These are phyloP conservation scores for Dactylellina parvicollis DNA, from an alignment of 2,329 filamentous ascomycete species.

Conservation along the genomic window DNA sequence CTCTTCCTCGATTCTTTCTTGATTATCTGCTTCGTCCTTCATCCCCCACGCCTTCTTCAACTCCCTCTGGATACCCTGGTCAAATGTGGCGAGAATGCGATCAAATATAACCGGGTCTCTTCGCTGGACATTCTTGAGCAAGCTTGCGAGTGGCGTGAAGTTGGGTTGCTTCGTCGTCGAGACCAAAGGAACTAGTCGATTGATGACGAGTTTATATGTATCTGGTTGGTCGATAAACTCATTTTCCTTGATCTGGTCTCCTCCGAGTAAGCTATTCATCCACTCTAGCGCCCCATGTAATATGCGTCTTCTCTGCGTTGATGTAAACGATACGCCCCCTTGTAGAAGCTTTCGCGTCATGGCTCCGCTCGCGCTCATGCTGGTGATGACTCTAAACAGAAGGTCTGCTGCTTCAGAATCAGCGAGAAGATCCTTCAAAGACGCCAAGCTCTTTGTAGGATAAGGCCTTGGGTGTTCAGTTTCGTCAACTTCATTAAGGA, in stretches of 20 bases:
- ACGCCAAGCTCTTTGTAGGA: slow-evolving; percentile 56
- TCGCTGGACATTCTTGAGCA: slow-evolving; percentile 56
- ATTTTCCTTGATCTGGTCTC: slow-evolving; percentile 48
- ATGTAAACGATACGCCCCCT: slow-evolving; percentile 55
- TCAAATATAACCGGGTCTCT: slow-evolving; percentile 55
- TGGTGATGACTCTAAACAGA: slow-evolving; percentile 56
- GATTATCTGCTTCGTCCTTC: slow-evolving; percentile 55
- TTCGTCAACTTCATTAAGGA: slow-evolving; percentile 58
- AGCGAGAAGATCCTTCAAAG: slow-evolving; percentile 56
- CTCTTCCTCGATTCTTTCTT: slow-evolving; percentile 56
- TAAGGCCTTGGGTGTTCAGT: slow-evolving; percentile 57
- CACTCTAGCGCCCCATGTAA: slow-evolving; percentile 57
- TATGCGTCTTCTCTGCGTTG: slow-evolving; percentile 56
- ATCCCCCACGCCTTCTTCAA: slow-evolving; percentile 57
- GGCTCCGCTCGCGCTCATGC: slow-evolving; percentile 56
- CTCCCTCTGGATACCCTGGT: slow-evolving; percentile 56
- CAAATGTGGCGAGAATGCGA: slow-evolving; percentile 58
- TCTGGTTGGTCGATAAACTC: slow-evolving; percentile 56
- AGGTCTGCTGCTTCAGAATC: slow-evolving; percentile 57
- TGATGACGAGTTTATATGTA: slow-evolving; percentile 57
- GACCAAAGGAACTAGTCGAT: slow-evolving; percentile 57
- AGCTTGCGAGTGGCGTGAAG: slow-evolving; percentile 52
- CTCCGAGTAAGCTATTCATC: slow-evolving; percentile 56
- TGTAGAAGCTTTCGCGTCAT: slow-evolving; percentile 56
- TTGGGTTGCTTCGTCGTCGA: slow-evolving; percentile 57